Evolutionary conservation across 2,329 filamentous ascomycete species (phyloP), one percentile per base, ranked within the genome.

Genomic region (Chrysosporium queenslandicum): DNA sequence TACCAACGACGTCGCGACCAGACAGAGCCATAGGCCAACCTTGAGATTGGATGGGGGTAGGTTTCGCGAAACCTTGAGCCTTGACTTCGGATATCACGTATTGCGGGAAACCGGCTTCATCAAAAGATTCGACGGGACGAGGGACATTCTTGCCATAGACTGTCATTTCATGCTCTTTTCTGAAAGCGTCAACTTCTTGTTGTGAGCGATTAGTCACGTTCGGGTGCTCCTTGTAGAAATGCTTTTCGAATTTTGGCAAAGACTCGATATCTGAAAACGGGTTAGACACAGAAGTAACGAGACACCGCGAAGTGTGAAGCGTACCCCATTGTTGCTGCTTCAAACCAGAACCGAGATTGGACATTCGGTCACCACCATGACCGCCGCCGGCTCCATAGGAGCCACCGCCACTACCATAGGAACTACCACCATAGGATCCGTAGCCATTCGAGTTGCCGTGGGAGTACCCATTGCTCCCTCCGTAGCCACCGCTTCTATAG

Each of bases 11-110:
- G 69, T 98, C 92, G 63, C 92, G 91, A 75, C 92, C 92, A 61
- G 91, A 94, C 48, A 98, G 83, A 66, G 92, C 90, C 92, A 97
- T 97, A 58, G 92, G 92, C 92, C 92, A 97, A 58, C 92, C 92
- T 71, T 97, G 92, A 16, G 91, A 94, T 74, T 98, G 92, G 70
- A 98, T 97, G 58, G 92, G 85, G 39, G 92, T 98, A 36, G 92
- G 92, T 52, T 84, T 85, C 57, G 86, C 81, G 73, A 98, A 98
- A 41, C 92, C 92, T 74, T 97, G 91, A 21, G 89, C 87, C 81
- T 98, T 98, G 67, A 98, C 92, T 71, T 98, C 92, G 64, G 87
- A 90, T 80, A 98, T 92, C 58, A 98, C 92, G 68, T 98, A 98
- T 63, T 83, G 81, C 40, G 92, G 92, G 75, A 98, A 98, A 40